Percentiles rank a stretch among this genome's conserved stretches.
Evolutionary conservation across 2,329 filamentous ascomycete species (phyloP).

Genomic region (Diaporthe helianthi): DNA sequence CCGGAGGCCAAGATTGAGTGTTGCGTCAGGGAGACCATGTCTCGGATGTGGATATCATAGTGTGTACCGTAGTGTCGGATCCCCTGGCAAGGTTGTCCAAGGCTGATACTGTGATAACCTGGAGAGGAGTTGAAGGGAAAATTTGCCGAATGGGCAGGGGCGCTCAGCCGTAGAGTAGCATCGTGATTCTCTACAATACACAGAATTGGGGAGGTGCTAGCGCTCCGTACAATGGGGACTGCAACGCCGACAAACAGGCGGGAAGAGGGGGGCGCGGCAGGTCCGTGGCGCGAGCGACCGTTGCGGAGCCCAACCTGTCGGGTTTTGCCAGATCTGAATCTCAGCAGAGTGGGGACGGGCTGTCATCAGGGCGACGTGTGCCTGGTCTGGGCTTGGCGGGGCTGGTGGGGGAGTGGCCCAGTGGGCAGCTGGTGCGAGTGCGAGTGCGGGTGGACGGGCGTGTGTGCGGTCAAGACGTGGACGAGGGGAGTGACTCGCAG

Average conservation of each 20-base stretch:
- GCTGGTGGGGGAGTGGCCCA: no score
- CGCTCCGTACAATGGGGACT: conserved; percentile 6
- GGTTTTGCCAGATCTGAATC: conserved; percentile 31
- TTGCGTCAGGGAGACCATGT: conserved; percentile 12
- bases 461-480: neutral
- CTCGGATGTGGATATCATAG: neutral
- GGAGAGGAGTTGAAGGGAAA: neutral
- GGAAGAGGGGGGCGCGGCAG: conserved; percentile 17
- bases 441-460: no score
- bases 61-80: conserved; percentile 1
- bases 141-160: neutral
- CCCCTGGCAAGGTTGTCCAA: conserved; percentile 1
- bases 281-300: conserved; percentile 30
- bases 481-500: neutral
- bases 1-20: neutral
- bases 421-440: neutral
- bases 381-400: conserved; percentile 1
- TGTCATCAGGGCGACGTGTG: conserved; percentile 10
- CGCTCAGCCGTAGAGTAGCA: conserved; percentile 14
- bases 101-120: neutral
- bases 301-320: conserved; percentile 28
- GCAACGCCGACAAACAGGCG: neutral
- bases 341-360: conserved; percentile 24
- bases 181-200: conserved; percentile 1
- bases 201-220: conserved; percentile 2